phyloP scores from a whole-genome alignment of 257 asterid genomes.

The Linaria vulgaris region DNA sequence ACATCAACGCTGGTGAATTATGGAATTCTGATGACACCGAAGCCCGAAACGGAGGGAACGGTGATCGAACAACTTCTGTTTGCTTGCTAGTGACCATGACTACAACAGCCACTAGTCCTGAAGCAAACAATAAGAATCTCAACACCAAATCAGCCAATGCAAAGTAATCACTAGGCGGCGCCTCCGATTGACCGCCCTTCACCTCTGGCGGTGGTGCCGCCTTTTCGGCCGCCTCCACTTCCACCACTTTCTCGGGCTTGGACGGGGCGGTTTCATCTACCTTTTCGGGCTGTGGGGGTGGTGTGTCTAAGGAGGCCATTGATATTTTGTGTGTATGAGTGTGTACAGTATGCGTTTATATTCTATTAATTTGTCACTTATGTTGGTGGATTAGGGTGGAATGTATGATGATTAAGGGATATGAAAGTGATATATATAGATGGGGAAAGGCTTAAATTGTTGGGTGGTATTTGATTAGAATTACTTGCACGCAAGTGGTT shows the following conservation, averaged over 20 bases:
- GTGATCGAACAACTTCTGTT: conserved; percentile 30
- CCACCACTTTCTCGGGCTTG: background rate
- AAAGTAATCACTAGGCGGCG: conserved; percentile 18
- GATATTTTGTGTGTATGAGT: conserved; percentile 1
- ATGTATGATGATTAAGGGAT: conserved; percentile 13
- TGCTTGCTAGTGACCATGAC: conserved; percentile 67
- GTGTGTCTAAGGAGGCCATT: conserved; percentile 31
- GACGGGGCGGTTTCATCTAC: background rate
- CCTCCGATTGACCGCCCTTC: background rate
- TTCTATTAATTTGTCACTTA: background rate
- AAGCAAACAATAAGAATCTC: conserved; percentile 61
- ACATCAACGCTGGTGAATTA: conserved; percentile 82
- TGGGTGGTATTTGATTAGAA: conserved; percentile 13
- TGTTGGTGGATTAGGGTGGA: conserved; percentile 1
- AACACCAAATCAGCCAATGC: conserved; percentile 47
- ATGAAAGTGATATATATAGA: conserved; percentile 12
- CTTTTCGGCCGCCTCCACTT: conserved; percentile 25
- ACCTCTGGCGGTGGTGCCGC: conserved; percentile 25
- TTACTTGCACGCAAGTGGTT: conserved; percentile 30
- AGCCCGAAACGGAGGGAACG: conserved; percentile 40
- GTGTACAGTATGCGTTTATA: background rate
- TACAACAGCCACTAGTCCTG: conserved; percentile 52
- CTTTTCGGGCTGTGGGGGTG: conserved; percentile 19
- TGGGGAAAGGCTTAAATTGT: background rate
- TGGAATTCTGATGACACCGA: conserved; percentile 48